Base-by-base conservation (phyloP, 2,329 filamentous ascomycete genomes). In the Aurifilum marmelostoma region DNA sequence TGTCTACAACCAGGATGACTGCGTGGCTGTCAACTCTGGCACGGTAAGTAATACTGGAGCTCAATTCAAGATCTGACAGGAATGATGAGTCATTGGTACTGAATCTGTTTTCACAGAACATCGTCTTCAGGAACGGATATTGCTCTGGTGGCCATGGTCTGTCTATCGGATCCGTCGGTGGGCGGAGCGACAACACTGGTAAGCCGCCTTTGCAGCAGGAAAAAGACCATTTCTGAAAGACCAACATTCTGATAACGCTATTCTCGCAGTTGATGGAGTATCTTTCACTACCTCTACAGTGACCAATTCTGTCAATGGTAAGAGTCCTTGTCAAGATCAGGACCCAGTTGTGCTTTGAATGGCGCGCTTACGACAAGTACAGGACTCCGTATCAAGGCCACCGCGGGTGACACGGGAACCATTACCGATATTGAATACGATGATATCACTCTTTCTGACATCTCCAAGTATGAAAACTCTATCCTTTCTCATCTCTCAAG, bases 1-100 rank as follows among this genome's bases (percentile, higher is more conserved):
- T 27, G 81, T 89, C 69, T 82, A 86, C 75, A 89, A 89, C 79
- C 87, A 89, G 77, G 87, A 89, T 67, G 87, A 89, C 73, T 89
- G 87, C 72, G 79, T 89, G 9, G 86, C 87, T 27, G 75, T 87
- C 71, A 89, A 88, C 79, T 87, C 84, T 1, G 84, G 83, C 7
- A 80, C 77, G 29, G 67, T 65, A 56, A n/a, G 67, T 61, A 8
- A 7, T 12, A 3, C 37, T 9, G 14, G 18, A 34, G 6, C 21
- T 37, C 16, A 9, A 6, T 11, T 39, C 1, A 8, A 52, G 29
- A 9, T 16, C 16, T 18, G 21, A 18, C 27, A 32, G 5, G n/a
- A 3, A 3, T 32, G 29, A 24, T 21, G n/a, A n/a, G n/a, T 34
- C 34, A 34, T 34, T 34, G 8, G 34, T 34, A 34, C n/a, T 50